Base-by-base conservation (phyloP, 176 grass and related monocot genomes). In the Lolium perenne region DNA sequence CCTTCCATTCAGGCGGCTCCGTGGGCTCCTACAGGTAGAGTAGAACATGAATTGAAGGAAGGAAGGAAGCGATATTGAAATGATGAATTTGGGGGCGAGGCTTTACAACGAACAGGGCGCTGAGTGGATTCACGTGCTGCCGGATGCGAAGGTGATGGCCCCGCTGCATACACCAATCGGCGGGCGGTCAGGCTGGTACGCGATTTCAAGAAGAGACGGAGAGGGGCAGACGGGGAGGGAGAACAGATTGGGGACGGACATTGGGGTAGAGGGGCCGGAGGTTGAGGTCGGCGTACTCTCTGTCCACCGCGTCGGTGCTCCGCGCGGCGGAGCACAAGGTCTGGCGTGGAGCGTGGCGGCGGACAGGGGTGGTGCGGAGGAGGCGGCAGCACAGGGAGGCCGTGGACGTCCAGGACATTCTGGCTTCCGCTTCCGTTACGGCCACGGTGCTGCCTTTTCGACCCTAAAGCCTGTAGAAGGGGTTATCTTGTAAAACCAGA, bases 91-190 rank as follows among this genome's bases (percentile, higher is more conserved):
- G 38, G 16, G 55, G 46, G 32, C 32, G 23, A 45, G 7, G 90
- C 84, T 87, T 60, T 62, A 98, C 96, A 1, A 84, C 55, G 83
- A 98, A 98, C 78, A 88, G 89, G 16, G 93, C 87, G 49, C 93
- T 98, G 74, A 98, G 91, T n/a, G 96, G 96, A 83, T 98, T 98
- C 58, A 98, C 96, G 78, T 98, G 96, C 86, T 98, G 93, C 74
- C 96, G 91, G 82, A 98, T 94, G 77, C 96, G 90, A 73, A 98
- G 70, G 71, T 92, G 93, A 55, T 92, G 91, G 58, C 93, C 96
- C 76, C 92, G 76, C 96, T 95, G 91, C 74, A 48, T 9, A 45
- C 23, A 78, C n/a, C 35, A 13, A 90, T n/a, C 32, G 25, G 45
- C 3, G 45, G 81, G 70, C 5, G 47, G 51, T 56, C 35, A 69